A percentile compares a stretch with the other conserved stretches of the same genome.
These are phyloP conservation scores for Periconia macrospinosa DNA, from an alignment of 2,329 filamentous ascomycete species.

Conservation along the genomic window DNA sequence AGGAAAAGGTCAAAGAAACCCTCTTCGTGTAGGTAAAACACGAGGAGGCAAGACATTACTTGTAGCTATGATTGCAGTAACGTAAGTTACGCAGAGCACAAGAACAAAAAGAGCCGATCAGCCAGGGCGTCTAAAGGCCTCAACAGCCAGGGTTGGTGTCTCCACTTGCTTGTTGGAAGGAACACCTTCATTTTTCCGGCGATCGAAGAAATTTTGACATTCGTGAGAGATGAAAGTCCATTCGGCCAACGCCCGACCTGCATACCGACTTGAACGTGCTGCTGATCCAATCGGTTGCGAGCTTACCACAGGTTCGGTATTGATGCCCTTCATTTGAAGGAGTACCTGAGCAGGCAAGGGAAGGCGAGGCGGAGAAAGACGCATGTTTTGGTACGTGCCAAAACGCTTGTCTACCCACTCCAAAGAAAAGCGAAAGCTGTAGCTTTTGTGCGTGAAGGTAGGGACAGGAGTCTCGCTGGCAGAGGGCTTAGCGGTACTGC, in stretches of 20 bases:
- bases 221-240: slow-evolving; percentile 76
- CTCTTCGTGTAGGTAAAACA: neutral
- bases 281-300: slow-evolving; percentile 42
- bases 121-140: slow-evolving; percentile 59
- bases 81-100: neutral
- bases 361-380: slow-evolving; percentile 68
- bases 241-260: slow-evolving; percentile 74
- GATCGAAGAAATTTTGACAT: slow-evolving; percentile 79
- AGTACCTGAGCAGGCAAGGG: slow-evolving; percentile 70
- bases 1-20: neutral
- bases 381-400: slow-evolving; percentile 61
- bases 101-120: slow-evolving; percentile 13
- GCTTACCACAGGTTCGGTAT: slow-evolving; percentile 25
- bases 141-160: slow-evolving; percentile 65
- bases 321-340: slow-evolving; percentile 50
- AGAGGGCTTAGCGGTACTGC: slow-evolving; percentile 8
- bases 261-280: slow-evolving; percentile 57
- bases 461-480: slow-evolving; percentile 41
- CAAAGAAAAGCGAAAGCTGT: slow-evolving; percentile 74
- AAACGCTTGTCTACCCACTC: slow-evolving; percentile 64
- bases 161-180: slow-evolving; percentile 68
- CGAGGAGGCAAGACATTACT: neutral
- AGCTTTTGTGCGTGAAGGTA: slow-evolving; percentile 59
- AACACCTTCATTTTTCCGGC: slow-evolving; percentile 73
- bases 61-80: neutral